Conservation (phyloP, 1,284 basidiomycete species). For the Cutaneotrichosporon dermatis region DNA sequence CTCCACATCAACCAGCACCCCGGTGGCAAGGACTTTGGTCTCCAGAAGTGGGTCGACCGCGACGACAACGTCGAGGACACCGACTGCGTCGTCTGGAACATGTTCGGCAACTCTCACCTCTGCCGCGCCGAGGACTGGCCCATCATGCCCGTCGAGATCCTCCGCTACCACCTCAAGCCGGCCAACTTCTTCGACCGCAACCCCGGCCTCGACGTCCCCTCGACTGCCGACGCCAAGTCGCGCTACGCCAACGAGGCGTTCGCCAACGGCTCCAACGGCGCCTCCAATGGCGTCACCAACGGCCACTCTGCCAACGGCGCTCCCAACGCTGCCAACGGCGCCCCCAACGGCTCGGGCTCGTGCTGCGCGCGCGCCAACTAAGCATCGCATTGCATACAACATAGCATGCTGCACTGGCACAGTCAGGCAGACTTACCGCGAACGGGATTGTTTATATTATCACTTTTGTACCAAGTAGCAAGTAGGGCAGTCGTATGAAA, state of each 20-base stretch:
- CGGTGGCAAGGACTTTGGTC: conserved; percentile 32
- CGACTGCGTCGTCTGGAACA: conserved; percentile 62
- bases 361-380: background rate
- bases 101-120: conserved; percentile 37
- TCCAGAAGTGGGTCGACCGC: conserved; percentile 42
- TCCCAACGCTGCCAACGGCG: background rate
- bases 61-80: conserved; percentile 57
- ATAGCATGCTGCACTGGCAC: too few relatives aligned
- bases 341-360: background rate
- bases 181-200: conserved; percentile 53
- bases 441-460: background rate
- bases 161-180: conserved; percentile 72
- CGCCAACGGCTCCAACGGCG: conserved; percentile 12
- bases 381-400: background rate
- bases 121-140: conserved; percentile 37
- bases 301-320: background rate
- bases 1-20: conserved; percentile 42
- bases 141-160: conserved; percentile 82
- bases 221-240: conserved; percentile 31
- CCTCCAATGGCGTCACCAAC: conserved; percentile 5
- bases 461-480: conserved; percentile 2
- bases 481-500: background rate
- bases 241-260: conserved; percentile 39
- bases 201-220: conserved; percentile 37
- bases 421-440: background rate